Evolutionary conservation across 192 early-diverging fungal species (phyloP).

Genomic region (Linnemannia elongata): DNA sequence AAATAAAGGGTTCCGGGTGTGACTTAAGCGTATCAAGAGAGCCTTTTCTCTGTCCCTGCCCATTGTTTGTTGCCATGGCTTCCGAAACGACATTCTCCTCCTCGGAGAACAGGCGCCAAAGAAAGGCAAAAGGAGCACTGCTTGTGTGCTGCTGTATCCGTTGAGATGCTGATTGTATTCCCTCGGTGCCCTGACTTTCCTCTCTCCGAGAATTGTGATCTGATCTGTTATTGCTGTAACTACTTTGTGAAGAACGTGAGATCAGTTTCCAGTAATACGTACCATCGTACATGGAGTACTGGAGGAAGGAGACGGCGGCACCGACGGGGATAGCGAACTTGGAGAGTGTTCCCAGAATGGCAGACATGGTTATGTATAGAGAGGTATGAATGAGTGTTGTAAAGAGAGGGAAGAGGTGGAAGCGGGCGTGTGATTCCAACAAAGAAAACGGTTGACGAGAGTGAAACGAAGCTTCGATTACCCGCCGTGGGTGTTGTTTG

Average conservation of each 20-base stretch:
- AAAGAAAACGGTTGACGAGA: too few species aligned
- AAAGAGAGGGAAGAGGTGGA: not conserved
- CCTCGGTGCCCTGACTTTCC: not conserved
- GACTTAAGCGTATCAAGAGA: not conserved
- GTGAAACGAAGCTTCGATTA: too few species aligned
- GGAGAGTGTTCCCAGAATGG: constrained; percentile 76
- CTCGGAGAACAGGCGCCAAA: too few species aligned
- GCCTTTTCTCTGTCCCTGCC: not conserved
- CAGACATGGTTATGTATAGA: constrained; percentile 59
- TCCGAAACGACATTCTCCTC: too few species aligned
- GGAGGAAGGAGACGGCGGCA: constrained; percentile 74
- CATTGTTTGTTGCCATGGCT: not conserved
- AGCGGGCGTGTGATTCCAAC: not conserved
- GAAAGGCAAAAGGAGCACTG: too few species aligned
- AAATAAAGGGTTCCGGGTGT: not conserved
- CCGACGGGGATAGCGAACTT: constrained; percentile 86
- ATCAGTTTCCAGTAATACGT: constrained; percentile 27
- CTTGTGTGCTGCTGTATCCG: not conserved
- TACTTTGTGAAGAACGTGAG: not conserved
- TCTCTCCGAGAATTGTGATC: not conserved
- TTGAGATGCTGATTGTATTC: not conserved
- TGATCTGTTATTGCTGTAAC: not conserved
- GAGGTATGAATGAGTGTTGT: constrained; percentile 1
- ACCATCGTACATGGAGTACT: constrained; percentile 96
- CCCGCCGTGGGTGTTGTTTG: not conserved